Percentiles rank a stretch among this genome's conserved stretches.
Conservation (phyloP, 305 asterid genomes). For the Fraxinus dipetala region DNA sequence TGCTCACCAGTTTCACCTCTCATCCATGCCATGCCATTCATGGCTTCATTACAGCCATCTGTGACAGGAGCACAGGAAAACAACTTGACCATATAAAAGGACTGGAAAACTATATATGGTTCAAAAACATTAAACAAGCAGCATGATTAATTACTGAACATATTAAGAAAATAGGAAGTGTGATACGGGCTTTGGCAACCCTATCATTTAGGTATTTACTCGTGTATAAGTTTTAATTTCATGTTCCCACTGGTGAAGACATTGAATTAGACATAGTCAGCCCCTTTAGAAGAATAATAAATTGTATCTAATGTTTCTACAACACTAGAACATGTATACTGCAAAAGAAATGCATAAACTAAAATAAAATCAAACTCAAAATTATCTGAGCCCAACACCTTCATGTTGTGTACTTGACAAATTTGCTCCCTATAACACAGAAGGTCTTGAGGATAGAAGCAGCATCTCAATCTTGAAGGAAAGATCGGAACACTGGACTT, state of each 20-base stretch:
- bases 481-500: not conserved
- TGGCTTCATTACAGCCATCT: slow-evolving; percentile 67
- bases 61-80: slow-evolving; percentile 19
- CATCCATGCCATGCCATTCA: slow-evolving; percentile 80
- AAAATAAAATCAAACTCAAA: not conserved
- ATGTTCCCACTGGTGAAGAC: not conserved
- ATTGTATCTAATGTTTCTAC: not conserved
- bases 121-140: not conserved
- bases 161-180: not conserved
- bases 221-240: not conserved
- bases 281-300: not conserved
- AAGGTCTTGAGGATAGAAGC: not conserved
- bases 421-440: not conserved
- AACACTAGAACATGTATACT: not conserved
- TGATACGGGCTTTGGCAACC: not conserved
- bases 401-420: not conserved
- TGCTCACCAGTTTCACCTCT: slow-evolving; percentile 75
- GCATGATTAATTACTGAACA: not conserved
- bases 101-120: not conserved
- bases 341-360: not conserved
- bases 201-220: not conserved
- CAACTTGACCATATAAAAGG: not conserved
- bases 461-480: not conserved
- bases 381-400: not conserved
- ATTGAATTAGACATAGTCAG: not conserved